Percentiles rank a stretch among this genome's conserved stretches.
Conservation (phyloP, 345 rosid genomes). For the Gynandropsis gynandra region DNA sequence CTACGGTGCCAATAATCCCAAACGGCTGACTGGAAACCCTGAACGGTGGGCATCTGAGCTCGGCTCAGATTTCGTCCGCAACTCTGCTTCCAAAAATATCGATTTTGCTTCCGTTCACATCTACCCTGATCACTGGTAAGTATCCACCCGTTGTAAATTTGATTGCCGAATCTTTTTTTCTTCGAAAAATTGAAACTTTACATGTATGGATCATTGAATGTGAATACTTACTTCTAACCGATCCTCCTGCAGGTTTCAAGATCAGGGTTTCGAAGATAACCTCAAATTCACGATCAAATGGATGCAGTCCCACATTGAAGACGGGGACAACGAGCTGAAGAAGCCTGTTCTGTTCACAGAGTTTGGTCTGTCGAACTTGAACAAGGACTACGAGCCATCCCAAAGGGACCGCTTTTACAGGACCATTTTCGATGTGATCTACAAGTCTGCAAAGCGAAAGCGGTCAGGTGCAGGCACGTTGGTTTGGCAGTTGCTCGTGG, state of each 20-base stretch:
- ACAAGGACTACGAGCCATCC: constrained; percentile 52
- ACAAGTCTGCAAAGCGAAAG: constrained; percentile 60
- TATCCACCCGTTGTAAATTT: not conserved
- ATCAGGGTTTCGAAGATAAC: constrained; percentile 56
- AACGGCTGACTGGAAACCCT: constrained; percentile 68
- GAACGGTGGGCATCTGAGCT: constrained; percentile 70
- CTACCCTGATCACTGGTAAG: constrained; percentile 94
- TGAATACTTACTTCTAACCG: too few relatives aligned
- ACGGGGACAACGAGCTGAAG: constrained; percentile 65
- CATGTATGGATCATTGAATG: too few relatives aligned
- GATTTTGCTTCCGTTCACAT: constrained; percentile 92
- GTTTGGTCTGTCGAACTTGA: constrained; percentile 70
- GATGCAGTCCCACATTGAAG: constrained; percentile 85
- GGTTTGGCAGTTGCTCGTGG: constrained; percentile 68
- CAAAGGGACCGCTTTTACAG: constrained; percentile 55
- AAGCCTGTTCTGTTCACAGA: constrained; percentile 86
- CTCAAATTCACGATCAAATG: constrained; percentile 61
- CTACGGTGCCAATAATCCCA: constrained; percentile 79
- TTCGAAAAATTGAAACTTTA: constrained; percentile 9
- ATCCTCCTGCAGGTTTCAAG: constrained; percentile 70
- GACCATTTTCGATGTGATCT: constrained; percentile 45
- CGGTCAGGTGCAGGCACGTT: constrained; percentile 82
- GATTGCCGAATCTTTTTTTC: not conserved
- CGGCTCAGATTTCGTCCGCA: constrained; percentile 84
- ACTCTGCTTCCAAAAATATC: constrained; percentile 45